These are phyloP conservation scores for Calonectria pteridis DNA, from an alignment of 2,329 filamentous ascomycete species.

Conservation along the genomic window DNA sequence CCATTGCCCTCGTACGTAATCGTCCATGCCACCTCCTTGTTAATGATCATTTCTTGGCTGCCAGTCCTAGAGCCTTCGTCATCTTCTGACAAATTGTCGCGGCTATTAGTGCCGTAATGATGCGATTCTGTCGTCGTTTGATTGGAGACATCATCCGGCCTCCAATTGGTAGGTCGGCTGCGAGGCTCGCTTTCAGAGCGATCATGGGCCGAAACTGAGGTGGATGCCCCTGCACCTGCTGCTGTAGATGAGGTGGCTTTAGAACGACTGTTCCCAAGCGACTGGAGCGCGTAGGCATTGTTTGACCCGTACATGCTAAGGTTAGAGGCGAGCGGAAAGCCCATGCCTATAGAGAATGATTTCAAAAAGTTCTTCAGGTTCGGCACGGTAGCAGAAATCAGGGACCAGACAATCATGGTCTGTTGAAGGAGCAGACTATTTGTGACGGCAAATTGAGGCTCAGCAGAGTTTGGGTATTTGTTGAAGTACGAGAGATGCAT, in stretches of 20 bases:
- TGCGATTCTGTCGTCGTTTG: slow-evolving; percentile 6
- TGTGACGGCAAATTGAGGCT: slow-evolving; percentile 36
- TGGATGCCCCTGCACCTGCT: slow-evolving; percentile 4
- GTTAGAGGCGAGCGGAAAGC: slow-evolving; percentile 33
- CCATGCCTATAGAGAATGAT: slow-evolving; percentile 38
- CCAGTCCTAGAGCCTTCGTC: slow-evolving; percentile 29
- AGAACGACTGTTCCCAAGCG: slow-evolving; percentile 27
- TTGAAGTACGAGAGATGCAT: slow-evolving; percentile 26
- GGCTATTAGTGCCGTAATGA: slow-evolving; percentile 4
- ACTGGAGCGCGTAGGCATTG: slow-evolving; percentile 32
- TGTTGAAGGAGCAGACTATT: slow-evolving; percentile 33
- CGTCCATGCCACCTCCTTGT: slow-evolving; percentile 34
- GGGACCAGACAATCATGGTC: slow-evolving; percentile 35
- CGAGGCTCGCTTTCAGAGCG: slow-evolving; percentile 17
- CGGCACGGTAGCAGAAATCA: slow-evolving; percentile 36
- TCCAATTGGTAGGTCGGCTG: slow-evolving; percentile 30
- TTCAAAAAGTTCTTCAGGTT: slow-evolving; percentile 40
- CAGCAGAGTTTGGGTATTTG: slow-evolving; percentile 15
- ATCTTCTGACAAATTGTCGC: slow-evolving; percentile 28
- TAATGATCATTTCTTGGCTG: slow-evolving; percentile 40
- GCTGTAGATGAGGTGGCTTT: slow-evolving; percentile 16
- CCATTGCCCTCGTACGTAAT: slow-evolving; percentile 30
- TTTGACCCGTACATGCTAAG: slow-evolving; percentile 15
- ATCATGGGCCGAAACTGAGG: not conserved
- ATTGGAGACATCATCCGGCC: slow-evolving; percentile 27